phyloP scores from a whole-genome alignment of 352 stramenopile genomes.

The Phytophthora agathidicida region DNA sequence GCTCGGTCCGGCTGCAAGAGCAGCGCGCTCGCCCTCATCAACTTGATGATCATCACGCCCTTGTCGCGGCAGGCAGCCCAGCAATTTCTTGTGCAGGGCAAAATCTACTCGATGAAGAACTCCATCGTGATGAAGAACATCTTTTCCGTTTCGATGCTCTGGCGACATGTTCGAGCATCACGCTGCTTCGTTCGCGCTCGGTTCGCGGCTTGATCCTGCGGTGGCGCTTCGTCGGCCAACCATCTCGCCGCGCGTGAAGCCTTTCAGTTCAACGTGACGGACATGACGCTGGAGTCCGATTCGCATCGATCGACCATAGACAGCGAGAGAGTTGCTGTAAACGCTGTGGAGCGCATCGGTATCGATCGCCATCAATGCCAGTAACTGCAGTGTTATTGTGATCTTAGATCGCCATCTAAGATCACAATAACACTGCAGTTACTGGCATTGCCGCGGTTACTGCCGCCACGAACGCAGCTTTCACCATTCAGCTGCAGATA shows the following conservation, averaged over 20 bases:
- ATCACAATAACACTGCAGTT: background rate
- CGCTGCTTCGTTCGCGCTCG: background rate
- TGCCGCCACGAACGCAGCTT: too few species aligned
- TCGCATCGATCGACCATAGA: too few species aligned
- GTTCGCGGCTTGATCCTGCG: slow-evolving; percentile 10
- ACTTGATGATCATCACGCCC: too few species aligned
- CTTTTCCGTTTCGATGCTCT: too few species aligned
- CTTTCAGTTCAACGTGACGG: background rate
- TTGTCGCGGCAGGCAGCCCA: too few species aligned
- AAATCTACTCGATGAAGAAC: too few species aligned
- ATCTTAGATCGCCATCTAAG: too few species aligned
- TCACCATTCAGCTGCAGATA: too few species aligned
- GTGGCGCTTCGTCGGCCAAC: slow-evolving; percentile 9
- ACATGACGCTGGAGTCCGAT: background rate
- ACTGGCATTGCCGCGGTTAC: background rate
- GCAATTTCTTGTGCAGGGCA: too few species aligned
- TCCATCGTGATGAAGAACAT: too few species aligned
- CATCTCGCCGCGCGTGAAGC: background rate
- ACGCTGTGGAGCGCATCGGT: background rate
- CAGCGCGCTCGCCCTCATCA: background rate
- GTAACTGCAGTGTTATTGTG: too few species aligned
- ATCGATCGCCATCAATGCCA: too few species aligned
- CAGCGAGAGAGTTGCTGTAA: background rate
- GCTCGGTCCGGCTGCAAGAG: slow-evolving; percentile 9
- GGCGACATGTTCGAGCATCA: background rate